phyloP scores from a whole-genome alignment of 1,284 basidiomycete genomes.

The Heterobasidion parviporum region DNA sequence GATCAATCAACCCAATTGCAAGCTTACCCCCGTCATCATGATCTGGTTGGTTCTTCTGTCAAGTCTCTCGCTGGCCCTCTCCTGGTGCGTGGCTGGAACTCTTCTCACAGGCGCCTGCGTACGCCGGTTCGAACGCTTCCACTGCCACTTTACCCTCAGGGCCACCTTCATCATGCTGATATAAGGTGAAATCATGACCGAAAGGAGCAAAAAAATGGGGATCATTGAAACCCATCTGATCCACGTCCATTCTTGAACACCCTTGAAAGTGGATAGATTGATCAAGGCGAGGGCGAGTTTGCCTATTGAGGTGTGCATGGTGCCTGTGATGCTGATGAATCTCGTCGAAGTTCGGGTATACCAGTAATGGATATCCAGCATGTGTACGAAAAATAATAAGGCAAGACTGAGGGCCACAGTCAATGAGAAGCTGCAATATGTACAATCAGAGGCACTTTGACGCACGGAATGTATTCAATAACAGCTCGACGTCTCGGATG shows the following conservation, averaged over 20 bases:
- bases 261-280: not conserved
- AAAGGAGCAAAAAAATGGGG: not conserved
- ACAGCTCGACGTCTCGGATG: not conserved
- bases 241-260: no score
- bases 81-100: not conserved
- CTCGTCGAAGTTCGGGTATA: not conserved
- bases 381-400: not conserved
- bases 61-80: not conserved
- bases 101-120: not conserved
- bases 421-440: not conserved
- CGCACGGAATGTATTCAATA: not conserved
- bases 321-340: not conserved
- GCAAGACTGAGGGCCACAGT: not conserved
- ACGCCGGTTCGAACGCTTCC: not conserved
- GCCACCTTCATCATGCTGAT: not conserved
- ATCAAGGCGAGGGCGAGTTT: not conserved
- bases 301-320: not conserved
- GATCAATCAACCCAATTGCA: no score
- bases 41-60: not conserved
- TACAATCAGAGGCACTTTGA: not conserved
- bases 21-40: not conserved
- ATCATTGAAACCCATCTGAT: not conserved
- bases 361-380: not conserved
- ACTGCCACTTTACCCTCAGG: not conserved
- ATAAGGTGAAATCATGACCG: not conserved